Percentiles rank a stretch among this genome's conserved stretches.
Conservation (phyloP, 257 asterid genomes). For the Primulina tabacum region DNA sequence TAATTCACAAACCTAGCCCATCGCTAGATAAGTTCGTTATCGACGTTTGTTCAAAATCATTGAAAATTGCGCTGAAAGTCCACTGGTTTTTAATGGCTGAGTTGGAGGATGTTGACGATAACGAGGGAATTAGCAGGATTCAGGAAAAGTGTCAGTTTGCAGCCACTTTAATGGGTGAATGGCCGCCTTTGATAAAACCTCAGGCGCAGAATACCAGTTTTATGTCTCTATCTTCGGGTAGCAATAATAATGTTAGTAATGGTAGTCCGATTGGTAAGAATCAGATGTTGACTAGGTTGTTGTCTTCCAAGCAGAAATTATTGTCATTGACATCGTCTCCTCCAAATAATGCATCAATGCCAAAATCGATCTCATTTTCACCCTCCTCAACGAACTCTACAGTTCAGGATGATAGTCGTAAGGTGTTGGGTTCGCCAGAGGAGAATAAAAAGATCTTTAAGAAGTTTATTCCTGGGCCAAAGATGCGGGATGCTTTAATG, state of each 20-base stretch:
- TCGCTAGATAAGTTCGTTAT: slow-evolving; percentile 88
- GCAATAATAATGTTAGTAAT: slow-evolving; percentile 28
- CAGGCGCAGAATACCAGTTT: slow-evolving; percentile 41
- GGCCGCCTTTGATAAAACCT: slow-evolving; percentile 74
- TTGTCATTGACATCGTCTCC: slow-evolving; percentile 74
- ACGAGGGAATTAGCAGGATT: slow-evolving; percentile 84
- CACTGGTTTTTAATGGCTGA: slow-evolving; percentile 96
- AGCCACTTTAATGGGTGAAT: slow-evolving; percentile 90
- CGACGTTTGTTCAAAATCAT: slow-evolving; percentile 72
- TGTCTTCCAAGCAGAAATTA: slow-evolving; percentile 79
- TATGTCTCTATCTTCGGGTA: slow-evolving; percentile 35
- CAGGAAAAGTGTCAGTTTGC: slow-evolving; percentile 97
- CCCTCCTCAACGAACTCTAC: slow-evolving; percentile 50
- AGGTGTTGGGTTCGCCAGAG: slow-evolving; percentile 49
- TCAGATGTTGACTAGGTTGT: slow-evolving; percentile 66
- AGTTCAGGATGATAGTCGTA: slow-evolving; percentile 53
- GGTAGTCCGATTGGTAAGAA: slow-evolving; percentile 65
- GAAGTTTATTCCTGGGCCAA: slow-evolving; percentile 74
- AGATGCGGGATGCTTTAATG: slow-evolving; percentile 67
- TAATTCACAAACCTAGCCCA: slow-evolving; percentile 91
- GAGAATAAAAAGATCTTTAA: slow-evolving; percentile 74
- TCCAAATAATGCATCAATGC: slow-evolving; percentile 39
- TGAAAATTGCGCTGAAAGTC: slow-evolving; percentile 77
- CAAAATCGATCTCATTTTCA: slow-evolving; percentile 49
- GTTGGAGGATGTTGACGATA: slow-evolving; percentile 89